Evolutionary conservation across 1,139 yeast species (phyloP).

Genomic region (Protomyces macrosporus): DNA sequence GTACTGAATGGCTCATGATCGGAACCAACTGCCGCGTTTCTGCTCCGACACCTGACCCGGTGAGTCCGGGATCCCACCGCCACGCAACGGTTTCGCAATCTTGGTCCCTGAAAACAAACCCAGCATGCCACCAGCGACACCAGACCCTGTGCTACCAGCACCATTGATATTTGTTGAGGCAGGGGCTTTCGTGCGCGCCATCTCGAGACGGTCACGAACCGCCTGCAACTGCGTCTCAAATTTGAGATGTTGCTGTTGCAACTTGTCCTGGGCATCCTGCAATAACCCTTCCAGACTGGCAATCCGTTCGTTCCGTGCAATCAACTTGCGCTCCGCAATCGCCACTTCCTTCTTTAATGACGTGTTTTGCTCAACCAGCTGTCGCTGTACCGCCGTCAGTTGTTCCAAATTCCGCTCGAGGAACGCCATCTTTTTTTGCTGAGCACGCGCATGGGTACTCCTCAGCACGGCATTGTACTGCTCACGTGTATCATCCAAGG

Average conservation of each 20-base stretch:
- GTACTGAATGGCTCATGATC: background rate
- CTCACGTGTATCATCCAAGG: slow-evolving; percentile 42
- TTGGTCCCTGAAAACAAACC: slow-evolving; percentile 33
- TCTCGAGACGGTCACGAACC: slow-evolving; percentile 44
- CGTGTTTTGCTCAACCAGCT: slow-evolving; percentile 48
- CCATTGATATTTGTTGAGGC: slow-evolving; percentile 2
- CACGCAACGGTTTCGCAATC: slow-evolving; percentile 64
- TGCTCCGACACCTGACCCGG: background rate
- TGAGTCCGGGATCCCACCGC: slow-evolving; percentile 42
- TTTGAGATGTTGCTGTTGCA: slow-evolving; percentile 49
- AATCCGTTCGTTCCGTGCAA: slow-evolving; percentile 57
- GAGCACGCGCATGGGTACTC: slow-evolving; percentile 37
- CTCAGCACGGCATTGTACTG: slow-evolving; percentile 38
- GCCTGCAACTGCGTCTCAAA: slow-evolving; percentile 51
- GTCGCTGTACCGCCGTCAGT: slow-evolving; percentile 43
- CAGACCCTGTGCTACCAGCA: background rate
- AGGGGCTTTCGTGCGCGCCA: slow-evolving; percentile 27
- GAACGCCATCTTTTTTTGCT: slow-evolving; percentile 41
- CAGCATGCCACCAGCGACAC: background rate
- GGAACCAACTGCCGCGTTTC: background rate
- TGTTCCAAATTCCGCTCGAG: slow-evolving; percentile 48
- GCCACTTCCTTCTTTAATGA: slow-evolving; percentile 46
- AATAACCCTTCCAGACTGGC: slow-evolving; percentile 51
- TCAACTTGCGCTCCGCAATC: slow-evolving; percentile 55
- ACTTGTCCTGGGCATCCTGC: slow-evolving; percentile 49